Percentiles rank a stretch among this genome's conserved stretches.
These are phyloP conservation scores for Mycosarcoma mackinlayi DNA, from an alignment of 1,284 basidiomycete species.

Conservation along the genomic window DNA sequence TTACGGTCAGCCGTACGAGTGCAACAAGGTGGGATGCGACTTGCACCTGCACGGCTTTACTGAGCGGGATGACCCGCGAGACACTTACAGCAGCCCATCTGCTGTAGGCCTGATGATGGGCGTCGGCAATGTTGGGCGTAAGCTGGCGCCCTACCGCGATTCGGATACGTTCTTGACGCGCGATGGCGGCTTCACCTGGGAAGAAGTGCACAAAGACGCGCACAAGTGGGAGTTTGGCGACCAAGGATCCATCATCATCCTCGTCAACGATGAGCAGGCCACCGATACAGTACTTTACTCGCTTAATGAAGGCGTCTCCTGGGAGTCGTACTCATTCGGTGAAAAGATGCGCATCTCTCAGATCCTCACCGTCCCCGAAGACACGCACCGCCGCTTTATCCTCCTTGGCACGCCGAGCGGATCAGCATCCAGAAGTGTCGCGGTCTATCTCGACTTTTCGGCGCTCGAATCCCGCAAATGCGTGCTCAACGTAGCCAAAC, in stretches of 20 bases:
- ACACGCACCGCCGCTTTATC: constrained; percentile 91
- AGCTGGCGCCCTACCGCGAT: constrained; percentile 82
- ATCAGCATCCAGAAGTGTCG: constrained; percentile 73
- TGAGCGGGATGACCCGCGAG: constrained; percentile 86
- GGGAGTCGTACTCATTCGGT: constrained; percentile 88
- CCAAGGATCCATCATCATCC: constrained; percentile 89
- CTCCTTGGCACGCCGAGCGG: constrained; percentile 77
- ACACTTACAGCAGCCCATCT: constrained; percentile 91
- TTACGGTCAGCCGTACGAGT: constrained; percentile 79
- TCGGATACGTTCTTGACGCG: constrained; percentile 96
- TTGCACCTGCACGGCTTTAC: constrained; percentile 96
- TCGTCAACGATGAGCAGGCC: constrained; percentile 93
- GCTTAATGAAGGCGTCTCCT: constrained; percentile 84
- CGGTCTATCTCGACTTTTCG: constrained; percentile 90
- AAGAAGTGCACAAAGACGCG: constrained; percentile 97
- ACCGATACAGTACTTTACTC: constrained; percentile 90
- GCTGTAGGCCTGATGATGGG: constrained; percentile 93
- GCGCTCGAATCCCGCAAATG: constrained; percentile 71
- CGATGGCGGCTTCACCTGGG: constrained; percentile 96
- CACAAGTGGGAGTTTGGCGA: constrained; percentile 98
- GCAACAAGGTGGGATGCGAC: constrained; percentile 79
- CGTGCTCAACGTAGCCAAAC: constrained; percentile 50
- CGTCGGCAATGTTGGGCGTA: constrained; percentile 94
- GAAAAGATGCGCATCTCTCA: constrained; percentile 80
- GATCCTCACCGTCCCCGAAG: constrained; percentile 88